A percentile compares a stretch with the other conserved stretches of the same genome.
Conservation (phyloP, 257 asterid species). For the Lithospermum erythrorhizon region DNA sequence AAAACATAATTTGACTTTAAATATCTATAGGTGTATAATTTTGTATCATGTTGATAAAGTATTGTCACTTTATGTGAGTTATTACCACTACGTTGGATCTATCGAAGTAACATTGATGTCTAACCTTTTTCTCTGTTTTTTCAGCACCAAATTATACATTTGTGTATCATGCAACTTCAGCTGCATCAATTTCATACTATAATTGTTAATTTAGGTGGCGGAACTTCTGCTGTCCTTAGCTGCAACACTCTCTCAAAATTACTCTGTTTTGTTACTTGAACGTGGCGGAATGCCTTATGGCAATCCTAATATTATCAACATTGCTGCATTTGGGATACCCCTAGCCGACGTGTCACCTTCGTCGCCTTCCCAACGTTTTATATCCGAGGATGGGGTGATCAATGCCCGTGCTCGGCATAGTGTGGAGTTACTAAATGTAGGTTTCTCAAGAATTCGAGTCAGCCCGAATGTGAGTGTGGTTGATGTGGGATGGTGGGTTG, state of each 20-base stretch:
- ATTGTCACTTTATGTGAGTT: background rate
- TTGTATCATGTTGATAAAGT: background rate
- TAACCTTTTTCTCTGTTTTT: too few relatives aligned
- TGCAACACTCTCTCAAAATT: background rate
- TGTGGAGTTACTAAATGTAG: conserved; percentile 71
- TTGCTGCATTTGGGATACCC: background rate
- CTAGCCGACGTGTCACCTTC: conserved; percentile 30
- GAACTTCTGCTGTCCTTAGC: background rate
- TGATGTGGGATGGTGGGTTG: conserved; percentile 44
- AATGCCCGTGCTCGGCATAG: conserved; percentile 58
- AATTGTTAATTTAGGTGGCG: background rate
- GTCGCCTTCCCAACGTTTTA: conserved; percentile 73
- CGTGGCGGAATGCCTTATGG: background rate
- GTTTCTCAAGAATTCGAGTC: conserved; percentile 69
- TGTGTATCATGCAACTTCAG: background rate
- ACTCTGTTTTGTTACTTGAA: background rate
- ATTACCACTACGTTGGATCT: too few relatives aligned
- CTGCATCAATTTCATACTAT: background rate
- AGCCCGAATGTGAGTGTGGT: conserved; percentile 16
- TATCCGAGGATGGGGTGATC: conserved; percentile 73
- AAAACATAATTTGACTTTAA: too few relatives aligned
- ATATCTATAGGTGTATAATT: background rate
- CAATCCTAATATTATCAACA: background rate
- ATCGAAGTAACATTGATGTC: background rate
- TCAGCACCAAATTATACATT: background rate